phyloP scores from a whole-genome alignment of 2,329 filamentous ascomycete species.

The Drechslera avenae region DNA sequence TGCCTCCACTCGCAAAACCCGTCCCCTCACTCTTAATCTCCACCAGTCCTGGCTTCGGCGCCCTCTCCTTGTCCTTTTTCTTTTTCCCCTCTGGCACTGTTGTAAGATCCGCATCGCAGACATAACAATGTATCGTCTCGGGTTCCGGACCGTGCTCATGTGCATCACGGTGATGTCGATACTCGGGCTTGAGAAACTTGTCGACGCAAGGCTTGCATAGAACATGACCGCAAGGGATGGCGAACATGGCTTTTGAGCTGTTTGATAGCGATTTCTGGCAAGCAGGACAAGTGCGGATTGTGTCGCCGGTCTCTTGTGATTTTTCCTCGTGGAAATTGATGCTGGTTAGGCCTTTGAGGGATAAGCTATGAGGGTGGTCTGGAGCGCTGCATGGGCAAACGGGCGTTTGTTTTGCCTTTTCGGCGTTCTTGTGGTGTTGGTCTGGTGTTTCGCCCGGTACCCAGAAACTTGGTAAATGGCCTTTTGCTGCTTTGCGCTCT shows the following conservation, averaged over 20 bases:
- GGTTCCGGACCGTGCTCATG: conserved; percentile 63
- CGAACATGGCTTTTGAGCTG: conserved; percentile 77
- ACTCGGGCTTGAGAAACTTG: conserved; percentile 70
- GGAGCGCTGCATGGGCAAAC: conserved; percentile 76
- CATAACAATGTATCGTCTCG: conserved; percentile 72
- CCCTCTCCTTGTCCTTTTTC: conserved; percentile 59
- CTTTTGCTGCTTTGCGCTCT: conserved; percentile 70
- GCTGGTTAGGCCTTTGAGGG: conserved; percentile 75
- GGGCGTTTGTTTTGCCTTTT: conserved; percentile 65
- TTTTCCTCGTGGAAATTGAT: conserved; percentile 78
- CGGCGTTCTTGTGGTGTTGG: conserved; percentile 52
- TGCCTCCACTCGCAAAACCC: conserved; percentile 87
- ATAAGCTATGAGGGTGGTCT: conserved; percentile 72
- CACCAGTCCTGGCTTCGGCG: conserved; percentile 73
- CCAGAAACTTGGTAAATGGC: conserved; percentile 86
- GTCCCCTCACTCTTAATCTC: conserved; percentile 86
- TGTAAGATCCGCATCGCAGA: conserved; percentile 81
- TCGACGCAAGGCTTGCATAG: conserved; percentile 83
- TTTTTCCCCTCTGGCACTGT: conserved; percentile 44
- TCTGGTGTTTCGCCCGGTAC: conserved; percentile 80
- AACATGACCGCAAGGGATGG: conserved; percentile 90
- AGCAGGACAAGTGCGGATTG: conserved; percentile 72
- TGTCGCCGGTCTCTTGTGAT: conserved; percentile 56
- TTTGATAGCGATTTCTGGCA: conserved; percentile 86
- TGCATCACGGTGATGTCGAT: conserved; percentile 50